Conservation (phyloP, 2,329 filamentous ascomycete species). For the Cyphellophora europaea region DNA sequence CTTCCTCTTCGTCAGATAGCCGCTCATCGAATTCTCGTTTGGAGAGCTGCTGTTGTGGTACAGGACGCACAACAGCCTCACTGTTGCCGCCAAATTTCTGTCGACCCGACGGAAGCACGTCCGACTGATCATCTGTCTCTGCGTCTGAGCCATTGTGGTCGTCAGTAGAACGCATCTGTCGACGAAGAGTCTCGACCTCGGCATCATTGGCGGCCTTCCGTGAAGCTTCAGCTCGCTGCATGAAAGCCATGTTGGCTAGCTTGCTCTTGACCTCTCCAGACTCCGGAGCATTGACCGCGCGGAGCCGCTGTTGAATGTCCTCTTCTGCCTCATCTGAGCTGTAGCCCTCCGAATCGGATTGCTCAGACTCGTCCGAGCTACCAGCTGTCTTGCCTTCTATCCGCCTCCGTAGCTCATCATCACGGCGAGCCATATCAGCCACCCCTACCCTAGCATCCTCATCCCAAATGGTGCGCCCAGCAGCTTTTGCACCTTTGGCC, state of each 20-base stretch:
- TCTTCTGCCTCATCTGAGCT: constrained; percentile 50
- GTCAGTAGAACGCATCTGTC: constrained; percentile 57
- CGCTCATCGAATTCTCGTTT: constrained; percentile 42
- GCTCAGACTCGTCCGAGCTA: constrained; percentile 55
- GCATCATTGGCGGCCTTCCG: constrained; percentile 74
- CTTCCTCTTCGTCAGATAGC: constrained; percentile 22
- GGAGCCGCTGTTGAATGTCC: constrained; percentile 31
- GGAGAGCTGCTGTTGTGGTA: constrained; percentile 20
- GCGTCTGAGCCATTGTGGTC: constrained; percentile 49
- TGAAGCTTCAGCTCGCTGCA: constrained; percentile 77
- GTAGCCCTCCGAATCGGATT: constrained; percentile 52
- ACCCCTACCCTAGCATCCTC: constrained; percentile 72
- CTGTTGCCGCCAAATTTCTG: constrained; percentile 28
- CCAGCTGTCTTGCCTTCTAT: constrained; percentile 63
- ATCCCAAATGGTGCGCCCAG: constrained; percentile 76
- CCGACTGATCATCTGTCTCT: constrained; percentile 46
- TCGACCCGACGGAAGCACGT: constrained; percentile 66
- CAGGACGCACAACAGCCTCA: constrained; percentile 21
- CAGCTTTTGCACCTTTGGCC: constrained; percentile 75
- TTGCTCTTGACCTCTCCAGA: constrained; percentile 47
- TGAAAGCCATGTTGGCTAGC: constrained; percentile 82
- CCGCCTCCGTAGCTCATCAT: constrained; percentile 70
- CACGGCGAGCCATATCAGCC: constrained; percentile 69
- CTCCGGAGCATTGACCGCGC: constrained; percentile 26
- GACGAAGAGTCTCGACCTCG: constrained; percentile 58